These are phyloP conservation scores for Xylaria castorea DNA, from an alignment of 495 filamentous ascomycete species.

Conservation along the genomic window DNA sequence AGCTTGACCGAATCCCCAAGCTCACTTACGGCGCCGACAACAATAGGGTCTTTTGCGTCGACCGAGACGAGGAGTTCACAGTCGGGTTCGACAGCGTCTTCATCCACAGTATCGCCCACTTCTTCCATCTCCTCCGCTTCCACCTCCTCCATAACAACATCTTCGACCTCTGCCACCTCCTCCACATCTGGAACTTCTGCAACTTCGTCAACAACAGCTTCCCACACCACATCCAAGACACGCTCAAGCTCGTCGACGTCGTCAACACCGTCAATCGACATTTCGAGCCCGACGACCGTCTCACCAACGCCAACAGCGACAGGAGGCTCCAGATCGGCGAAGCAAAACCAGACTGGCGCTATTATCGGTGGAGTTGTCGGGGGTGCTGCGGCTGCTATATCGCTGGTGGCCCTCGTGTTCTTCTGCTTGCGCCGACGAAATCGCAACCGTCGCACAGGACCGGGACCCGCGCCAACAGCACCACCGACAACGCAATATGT, in stretches of 20 bases:
- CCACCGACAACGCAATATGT: slow-evolving; percentile 42
- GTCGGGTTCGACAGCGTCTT: slow-evolving; percentile 16
- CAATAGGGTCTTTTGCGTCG: slow-evolving; percentile 36
- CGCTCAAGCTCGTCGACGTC: slow-evolving; percentile 27
- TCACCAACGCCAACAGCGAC: slow-evolving; percentile 18
- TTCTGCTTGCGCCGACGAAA: slow-evolving; percentile 44
- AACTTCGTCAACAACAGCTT: slow-evolving; percentile 29
- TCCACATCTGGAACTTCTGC: slow-evolving; percentile 29
- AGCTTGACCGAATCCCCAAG: slow-evolving; percentile 42
- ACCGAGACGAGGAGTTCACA: slow-evolving; percentile 30
- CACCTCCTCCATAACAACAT: slow-evolving; percentile 20
- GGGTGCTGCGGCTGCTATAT: slow-evolving; percentile 45
- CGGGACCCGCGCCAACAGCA: slow-evolving; percentile 36
- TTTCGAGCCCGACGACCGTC: slow-evolving; percentile 22
- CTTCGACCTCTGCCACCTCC: not conserved
- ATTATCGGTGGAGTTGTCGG: slow-evolving; percentile 55
- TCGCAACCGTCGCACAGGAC: slow-evolving; percentile 44
- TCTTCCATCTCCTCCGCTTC: slow-evolving; percentile 16
- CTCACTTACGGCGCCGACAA: slow-evolving; percentile 46
- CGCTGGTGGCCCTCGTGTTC: slow-evolving; percentile 38
- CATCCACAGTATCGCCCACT: slow-evolving; percentile 13
- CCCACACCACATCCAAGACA: slow-evolving; percentile 30
- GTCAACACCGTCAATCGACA: slow-evolving; percentile 30
- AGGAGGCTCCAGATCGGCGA: slow-evolving; percentile 25
- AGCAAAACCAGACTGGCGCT: slow-evolving; percentile 44